phyloP scores from a whole-genome alignment of 2,329 filamentous ascomycete species.

The Ascochyta viciae-villosae region DNA sequence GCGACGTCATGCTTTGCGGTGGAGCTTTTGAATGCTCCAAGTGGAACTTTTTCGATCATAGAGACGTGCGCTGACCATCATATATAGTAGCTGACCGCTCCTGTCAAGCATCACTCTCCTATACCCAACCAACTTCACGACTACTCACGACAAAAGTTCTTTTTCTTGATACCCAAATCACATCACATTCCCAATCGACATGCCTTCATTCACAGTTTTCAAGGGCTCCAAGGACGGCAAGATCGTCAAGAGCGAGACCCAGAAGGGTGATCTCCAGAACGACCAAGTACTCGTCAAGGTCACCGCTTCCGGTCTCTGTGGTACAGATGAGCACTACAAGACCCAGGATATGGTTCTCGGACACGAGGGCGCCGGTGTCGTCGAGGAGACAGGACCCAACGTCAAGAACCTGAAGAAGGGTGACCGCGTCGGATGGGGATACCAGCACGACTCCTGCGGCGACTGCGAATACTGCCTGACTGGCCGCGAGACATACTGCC shows the following conservation, averaged over 20 bases:
- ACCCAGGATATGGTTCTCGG: constrained; percentile 56
- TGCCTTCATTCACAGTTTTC: constrained; percentile 66
- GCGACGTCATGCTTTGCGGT: constrained; percentile 28
- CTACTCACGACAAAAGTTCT: constrained; percentile 2
- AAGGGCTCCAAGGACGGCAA: constrained; percentile 66
- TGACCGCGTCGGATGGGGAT: constrained; percentile 61
- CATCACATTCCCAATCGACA: constrained; percentile 21
- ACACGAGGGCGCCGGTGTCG: constrained; percentile 63
- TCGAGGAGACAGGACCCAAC: constrained; percentile 57
- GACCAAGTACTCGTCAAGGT: constrained; percentile 69
- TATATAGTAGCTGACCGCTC: constrained; percentile 21
- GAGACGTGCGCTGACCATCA: constrained; percentile 1
- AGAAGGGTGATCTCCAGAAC: constrained; percentile 51
- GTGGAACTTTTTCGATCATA: constrained; percentile 21
- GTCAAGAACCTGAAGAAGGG: constrained; percentile 58
- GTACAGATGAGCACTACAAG: constrained; percentile 61
- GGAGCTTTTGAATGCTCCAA: constrained; percentile 9
- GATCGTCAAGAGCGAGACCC: constrained; percentile 60
- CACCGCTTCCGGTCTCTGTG: constrained; percentile 72
- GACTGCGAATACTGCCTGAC: constrained; percentile 55
- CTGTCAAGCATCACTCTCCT: neutral
- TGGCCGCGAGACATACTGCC: constrained; percentile 55
- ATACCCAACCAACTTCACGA: constrained; percentile 4
- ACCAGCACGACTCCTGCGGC: constrained; percentile 55
- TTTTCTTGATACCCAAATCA: constrained; percentile 3